Evolutionary conservation across 176 grass and related monocot genomes (phyloP).

Genomic region (Elaeis guineensis): DNA sequence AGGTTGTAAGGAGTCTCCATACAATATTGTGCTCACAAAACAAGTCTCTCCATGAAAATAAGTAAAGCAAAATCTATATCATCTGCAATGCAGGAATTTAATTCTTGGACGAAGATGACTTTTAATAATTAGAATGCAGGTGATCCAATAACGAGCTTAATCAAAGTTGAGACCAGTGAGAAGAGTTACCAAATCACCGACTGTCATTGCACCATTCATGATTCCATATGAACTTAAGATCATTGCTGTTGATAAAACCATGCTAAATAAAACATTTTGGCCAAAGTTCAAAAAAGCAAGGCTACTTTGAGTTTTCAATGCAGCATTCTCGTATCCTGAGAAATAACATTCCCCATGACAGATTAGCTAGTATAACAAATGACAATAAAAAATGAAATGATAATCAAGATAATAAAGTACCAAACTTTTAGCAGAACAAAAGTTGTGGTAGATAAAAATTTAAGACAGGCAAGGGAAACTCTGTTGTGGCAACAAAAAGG

Average conservation of each 20-base stretch:
- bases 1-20: too few relatives aligned
- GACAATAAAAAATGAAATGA: not conserved
- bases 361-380: conserved; percentile 25
- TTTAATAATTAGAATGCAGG: too few relatives aligned
- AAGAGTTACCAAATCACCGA: conserved; percentile 89
- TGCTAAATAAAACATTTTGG: conserved; percentile 91
- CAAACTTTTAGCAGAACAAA: too few relatives aligned
- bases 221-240: conserved; percentile 94
- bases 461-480: too few relatives aligned
- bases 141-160: too few relatives aligned
- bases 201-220: conserved; percentile 89
- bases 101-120: too few relatives aligned
- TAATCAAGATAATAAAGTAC: not conserved
- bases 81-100: too few relatives aligned
- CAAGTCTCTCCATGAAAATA: too few relatives aligned
- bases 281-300: conserved; percentile 97
- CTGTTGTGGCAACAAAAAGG: too few relatives aligned
- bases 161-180: conserved; percentile 1
- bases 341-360: conserved; percentile 8
- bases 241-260: conserved; percentile 79
- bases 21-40: too few relatives aligned
- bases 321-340: conserved; percentile 79
- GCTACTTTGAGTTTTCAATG: conserved; percentile 90
- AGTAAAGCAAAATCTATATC: too few relatives aligned
- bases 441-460: too few relatives aligned